Conservation (phyloP, 805 yeast genomes). For the Scheffersomyces amazonensis region DNA sequence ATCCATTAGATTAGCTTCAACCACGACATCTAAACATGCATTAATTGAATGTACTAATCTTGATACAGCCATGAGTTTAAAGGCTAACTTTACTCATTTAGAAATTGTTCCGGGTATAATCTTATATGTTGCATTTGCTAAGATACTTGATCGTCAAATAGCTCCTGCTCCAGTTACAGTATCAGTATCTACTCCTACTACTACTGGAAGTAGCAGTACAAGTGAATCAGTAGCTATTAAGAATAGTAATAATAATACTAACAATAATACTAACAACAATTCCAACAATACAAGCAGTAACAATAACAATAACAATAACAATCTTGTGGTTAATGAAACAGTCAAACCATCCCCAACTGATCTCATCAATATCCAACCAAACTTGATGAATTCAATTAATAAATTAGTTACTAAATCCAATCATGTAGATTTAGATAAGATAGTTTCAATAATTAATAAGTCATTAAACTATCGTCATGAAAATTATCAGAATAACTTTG, state of each 20-base stretch:
- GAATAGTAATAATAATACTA: slow-evolving; percentile 5
- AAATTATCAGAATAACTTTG: slow-evolving; percentile 54
- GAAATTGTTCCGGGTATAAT: slow-evolving; percentile 79
- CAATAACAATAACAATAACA: slow-evolving; percentile 5
- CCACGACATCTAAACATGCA: slow-evolving; percentile 20
- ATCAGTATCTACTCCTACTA: neutral
- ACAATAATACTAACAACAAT: slow-evolving; percentile 4
- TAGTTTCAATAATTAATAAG: slow-evolving; percentile 42
- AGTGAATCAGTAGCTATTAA: neutral
- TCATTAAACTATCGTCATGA: slow-evolving; percentile 37
- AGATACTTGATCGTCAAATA: slow-evolving; percentile 32
- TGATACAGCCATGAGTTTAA: slow-evolving; percentile 77
- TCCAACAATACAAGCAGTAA: slow-evolving; percentile 6
- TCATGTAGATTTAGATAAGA: slow-evolving; percentile 32
- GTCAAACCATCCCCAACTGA: slow-evolving; percentile 17
- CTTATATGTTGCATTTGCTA: slow-evolving; percentile 82
- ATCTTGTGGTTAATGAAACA: slow-evolving; percentile 3
- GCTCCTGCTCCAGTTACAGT: slow-evolving; percentile 1
- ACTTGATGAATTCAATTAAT: slow-evolving; percentile 15
- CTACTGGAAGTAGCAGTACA: no score
- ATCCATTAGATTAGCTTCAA: slow-evolving; percentile 17
- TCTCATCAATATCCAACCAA: slow-evolving; percentile 18
- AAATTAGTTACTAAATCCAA: slow-evolving; percentile 13
- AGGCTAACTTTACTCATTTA: slow-evolving; percentile 73
- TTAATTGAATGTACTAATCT: slow-evolving; percentile 70